phyloP scores from a whole-genome alignment of 257 asterid genomes.

The Osmanthus fragrans region DNA sequence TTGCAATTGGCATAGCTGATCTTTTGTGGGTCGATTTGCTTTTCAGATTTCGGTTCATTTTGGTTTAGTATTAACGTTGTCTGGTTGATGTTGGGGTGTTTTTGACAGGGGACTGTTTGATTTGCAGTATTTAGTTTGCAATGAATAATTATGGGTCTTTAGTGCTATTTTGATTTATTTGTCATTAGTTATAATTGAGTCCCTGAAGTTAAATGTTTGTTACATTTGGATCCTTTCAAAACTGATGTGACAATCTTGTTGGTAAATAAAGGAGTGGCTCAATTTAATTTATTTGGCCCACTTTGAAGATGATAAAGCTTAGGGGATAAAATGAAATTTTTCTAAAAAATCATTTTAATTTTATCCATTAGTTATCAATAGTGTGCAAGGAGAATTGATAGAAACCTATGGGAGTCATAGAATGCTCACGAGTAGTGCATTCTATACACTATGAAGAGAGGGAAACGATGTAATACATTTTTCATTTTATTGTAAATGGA shows the following conservation, averaged over 20 bases:
- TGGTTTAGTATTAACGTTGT: background rate
- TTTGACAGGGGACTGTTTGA: background rate
- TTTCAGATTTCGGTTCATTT: background rate
- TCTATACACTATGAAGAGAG: background rate
- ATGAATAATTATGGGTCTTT: background rate
- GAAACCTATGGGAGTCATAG: background rate
- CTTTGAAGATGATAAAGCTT: background rate
- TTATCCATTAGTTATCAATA: background rate
- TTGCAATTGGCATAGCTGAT: background rate
- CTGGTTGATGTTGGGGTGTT: background rate
- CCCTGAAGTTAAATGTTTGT: background rate
- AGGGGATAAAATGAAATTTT: background rate
- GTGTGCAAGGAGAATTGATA: background rate
- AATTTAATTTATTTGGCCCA: background rate
- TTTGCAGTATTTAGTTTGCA: background rate
- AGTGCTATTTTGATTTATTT: background rate
- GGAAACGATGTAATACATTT: background rate
- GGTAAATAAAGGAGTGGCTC: background rate
- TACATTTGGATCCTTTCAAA: background rate
- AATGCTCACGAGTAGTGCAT: background rate
- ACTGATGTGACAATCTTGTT: background rate
- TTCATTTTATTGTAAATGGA: background rate
- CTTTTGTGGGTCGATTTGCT: conserved; percentile 18
- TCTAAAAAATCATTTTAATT: no score
- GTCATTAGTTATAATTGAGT: background rate